Conservation (phyloP, 257 asterid species). For the Lantana camara region DNA sequence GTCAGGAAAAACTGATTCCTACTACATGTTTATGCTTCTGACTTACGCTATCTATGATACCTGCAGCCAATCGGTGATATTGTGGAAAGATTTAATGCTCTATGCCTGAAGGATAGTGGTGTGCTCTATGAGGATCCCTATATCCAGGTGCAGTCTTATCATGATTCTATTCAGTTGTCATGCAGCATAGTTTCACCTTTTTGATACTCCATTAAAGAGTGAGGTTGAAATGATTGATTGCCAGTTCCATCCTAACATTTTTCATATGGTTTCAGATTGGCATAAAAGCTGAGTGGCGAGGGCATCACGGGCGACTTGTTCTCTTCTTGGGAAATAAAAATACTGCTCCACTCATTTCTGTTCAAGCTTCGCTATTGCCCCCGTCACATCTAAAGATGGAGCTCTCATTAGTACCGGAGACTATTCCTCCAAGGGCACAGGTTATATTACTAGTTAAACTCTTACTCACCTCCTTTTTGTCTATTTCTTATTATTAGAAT, state of each 20-base stretch:
- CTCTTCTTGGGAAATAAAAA: constrained; percentile 95
- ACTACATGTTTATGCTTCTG: constrained; percentile 20
- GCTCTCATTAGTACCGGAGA: constrained; percentile 84
- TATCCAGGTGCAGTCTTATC: constrained; percentile 66
- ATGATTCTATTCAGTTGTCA: constrained; percentile 15
- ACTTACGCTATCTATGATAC: constrained; percentile 28
- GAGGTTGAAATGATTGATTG: constrained; percentile 17
- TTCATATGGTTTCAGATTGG: constrained; percentile 66
- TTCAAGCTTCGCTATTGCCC: constrained; percentile 72
- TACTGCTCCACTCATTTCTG: constrained; percentile 74
- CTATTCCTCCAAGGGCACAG: constrained; percentile 98
- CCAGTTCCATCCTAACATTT: constrained; percentile 19
- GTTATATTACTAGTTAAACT: constrained; percentile 35
- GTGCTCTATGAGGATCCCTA: constrained; percentile 89
- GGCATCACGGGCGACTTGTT: constrained; percentile 81
- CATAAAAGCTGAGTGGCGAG: constrained; percentile 92
- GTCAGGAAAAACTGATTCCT: constrained; percentile 2
- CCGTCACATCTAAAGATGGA: constrained; percentile 82
- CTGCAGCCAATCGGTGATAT: constrained; percentile 86
- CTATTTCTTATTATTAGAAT: neutral
- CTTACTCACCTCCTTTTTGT: neutral
- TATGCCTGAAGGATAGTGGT: constrained; percentile 93
- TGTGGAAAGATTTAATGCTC: constrained; percentile 80
- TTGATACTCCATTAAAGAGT: neutral
- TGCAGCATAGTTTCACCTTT: constrained; percentile 12